Conservation (phyloP, 768 basidiomycete genomes). For the Solioccasus polychromus region DNA sequence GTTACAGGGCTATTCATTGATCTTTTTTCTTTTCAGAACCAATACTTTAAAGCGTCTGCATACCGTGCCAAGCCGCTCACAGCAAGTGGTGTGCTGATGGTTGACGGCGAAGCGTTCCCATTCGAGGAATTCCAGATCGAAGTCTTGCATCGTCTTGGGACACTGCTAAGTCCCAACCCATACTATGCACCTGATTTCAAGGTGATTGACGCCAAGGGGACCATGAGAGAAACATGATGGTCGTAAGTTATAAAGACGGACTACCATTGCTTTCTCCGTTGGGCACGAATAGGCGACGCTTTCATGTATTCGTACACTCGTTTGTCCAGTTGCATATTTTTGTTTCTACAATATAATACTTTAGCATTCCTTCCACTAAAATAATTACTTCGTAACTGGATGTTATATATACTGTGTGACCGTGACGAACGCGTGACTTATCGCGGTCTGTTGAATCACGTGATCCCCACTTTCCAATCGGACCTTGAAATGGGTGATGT, state of each 20-base stretch:
- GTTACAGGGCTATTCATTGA: background rate
- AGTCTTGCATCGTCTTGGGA: constrained; percentile 64
- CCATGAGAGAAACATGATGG: constrained; percentile 11
- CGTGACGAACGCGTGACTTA: constrained; percentile 33
- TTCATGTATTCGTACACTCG: background rate
- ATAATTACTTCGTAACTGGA: background rate
- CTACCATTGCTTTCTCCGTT: too few relatives aligned
- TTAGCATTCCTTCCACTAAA: too few relatives aligned
- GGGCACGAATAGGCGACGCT: background rate
- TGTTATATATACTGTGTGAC: constrained; percentile 18
- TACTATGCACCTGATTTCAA: constrained; percentile 55
- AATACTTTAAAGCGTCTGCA: constrained; percentile 70
- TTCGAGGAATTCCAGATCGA: constrained; percentile 77
- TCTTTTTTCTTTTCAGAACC: constrained; percentile 43
- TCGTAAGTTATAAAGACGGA: background rate
- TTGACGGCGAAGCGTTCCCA: constrained; percentile 79
- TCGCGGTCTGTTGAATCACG: constrained; percentile 37
- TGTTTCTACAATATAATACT: too few relatives aligned
- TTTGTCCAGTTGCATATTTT: too few relatives aligned
- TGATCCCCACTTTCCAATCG: constrained; percentile 26
- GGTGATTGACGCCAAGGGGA: constrained; percentile 27
- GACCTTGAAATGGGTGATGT: constrained; percentile 32
- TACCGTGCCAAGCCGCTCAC: constrained; percentile 67
- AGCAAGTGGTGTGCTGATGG: constrained; percentile 52
- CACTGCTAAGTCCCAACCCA: constrained; percentile 55